These are phyloP conservation scores for Aspergillus taichungensis DNA, from an alignment of 495 filamentous ascomycete genomes.

Conservation along the genomic window DNA sequence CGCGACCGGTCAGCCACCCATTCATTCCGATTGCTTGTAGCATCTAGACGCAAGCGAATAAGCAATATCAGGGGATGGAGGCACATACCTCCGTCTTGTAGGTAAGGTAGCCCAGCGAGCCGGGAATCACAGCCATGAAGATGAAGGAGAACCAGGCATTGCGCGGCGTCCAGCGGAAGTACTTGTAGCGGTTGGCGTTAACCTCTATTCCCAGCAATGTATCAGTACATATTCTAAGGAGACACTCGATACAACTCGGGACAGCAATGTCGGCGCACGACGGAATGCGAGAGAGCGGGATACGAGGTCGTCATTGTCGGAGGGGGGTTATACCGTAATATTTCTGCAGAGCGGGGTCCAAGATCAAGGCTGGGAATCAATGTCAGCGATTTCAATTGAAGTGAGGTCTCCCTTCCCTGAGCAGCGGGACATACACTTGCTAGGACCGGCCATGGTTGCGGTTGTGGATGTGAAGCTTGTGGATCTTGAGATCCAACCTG, in stretches of 20 bases:
- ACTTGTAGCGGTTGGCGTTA: slow-evolving; percentile 78
- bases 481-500: neutral
- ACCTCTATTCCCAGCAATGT: slow-evolving; percentile 52
- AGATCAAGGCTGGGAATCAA: slow-evolving; percentile 39
- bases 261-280: neutral
- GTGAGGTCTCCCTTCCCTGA: neutral
- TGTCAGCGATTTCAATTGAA: neutral
- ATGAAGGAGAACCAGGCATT: slow-evolving; percentile 70
- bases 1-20: neutral
- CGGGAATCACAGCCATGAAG: slow-evolving; percentile 64
- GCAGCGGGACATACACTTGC: slow-evolving; percentile 32
- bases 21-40: slow-evolving; percentile 1
- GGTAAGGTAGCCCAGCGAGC: slow-evolving; percentile 56
- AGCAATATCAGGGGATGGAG: neutral
- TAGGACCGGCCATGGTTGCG: slow-evolving; percentile 41
- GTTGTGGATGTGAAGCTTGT: neutral
- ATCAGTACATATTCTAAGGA: slow-evolving; percentile 13
- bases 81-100: slow-evolving; percentile 74
- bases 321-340: slow-evolving; percentile 51
- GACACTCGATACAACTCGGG: neutral
- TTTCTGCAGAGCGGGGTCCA: slow-evolving; percentile 74
- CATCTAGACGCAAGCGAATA: neutral
- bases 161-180: slow-evolving; percentile 84
- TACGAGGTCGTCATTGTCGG: neutral
- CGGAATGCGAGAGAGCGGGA: neutral